Base-by-base conservation (phyloP, 2,329 filamentous ascomycete genomes). In the Elsinoe arachidis region DNA sequence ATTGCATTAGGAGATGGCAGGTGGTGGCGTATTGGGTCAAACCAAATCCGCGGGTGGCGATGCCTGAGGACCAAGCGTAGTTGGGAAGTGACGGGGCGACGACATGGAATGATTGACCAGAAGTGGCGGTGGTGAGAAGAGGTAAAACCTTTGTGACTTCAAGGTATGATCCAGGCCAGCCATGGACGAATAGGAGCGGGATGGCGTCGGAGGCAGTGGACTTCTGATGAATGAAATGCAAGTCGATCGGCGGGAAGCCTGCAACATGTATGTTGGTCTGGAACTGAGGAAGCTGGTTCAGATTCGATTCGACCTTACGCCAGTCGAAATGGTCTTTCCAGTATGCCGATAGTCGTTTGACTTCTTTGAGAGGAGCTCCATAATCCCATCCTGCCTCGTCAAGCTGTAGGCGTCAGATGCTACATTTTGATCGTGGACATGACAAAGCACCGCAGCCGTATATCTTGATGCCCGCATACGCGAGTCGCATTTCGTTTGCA, bases 111-210 rank as follows among this genome's bases (percentile, higher is more conserved):
- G 74, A 71, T 0, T 79, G 77, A 3, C 68, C 65, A 7, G 70
- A 69, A 4, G 67, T 63, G 12, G 65, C 65, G 12, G 66, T 61
- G 5, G 70, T 68, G 9, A 82, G 68, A 1, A 76, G 62, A 1
- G 71, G 68, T 0, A 90, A 72, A 46, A 88, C 71, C 64, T 86
- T 87, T 17, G 73, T 70, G 1, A 82, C 83, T 69, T 89, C 85
- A 47, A 86, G 66, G 65, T 87, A 88, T 61, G 80, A 84, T 1
- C 86, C 86, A 0, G 86, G 86, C 67, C 77, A 87, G 12, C 84
- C 84, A 65, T 88, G 85, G n/a, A 77, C 74, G 66, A 88, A 87
- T 5, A 88, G 67, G 30, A 88, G 65, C 0, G 86, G 85, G 41
- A 88, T 80, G 1, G 82, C 82, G 17, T 74, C 73, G 1, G 75